Evolutionary conservation across 495 filamentous ascomycete species (phyloP), one percentile per base, ranked within the genome.

Genomic region (Lasiosphaeria hispida): DNA sequence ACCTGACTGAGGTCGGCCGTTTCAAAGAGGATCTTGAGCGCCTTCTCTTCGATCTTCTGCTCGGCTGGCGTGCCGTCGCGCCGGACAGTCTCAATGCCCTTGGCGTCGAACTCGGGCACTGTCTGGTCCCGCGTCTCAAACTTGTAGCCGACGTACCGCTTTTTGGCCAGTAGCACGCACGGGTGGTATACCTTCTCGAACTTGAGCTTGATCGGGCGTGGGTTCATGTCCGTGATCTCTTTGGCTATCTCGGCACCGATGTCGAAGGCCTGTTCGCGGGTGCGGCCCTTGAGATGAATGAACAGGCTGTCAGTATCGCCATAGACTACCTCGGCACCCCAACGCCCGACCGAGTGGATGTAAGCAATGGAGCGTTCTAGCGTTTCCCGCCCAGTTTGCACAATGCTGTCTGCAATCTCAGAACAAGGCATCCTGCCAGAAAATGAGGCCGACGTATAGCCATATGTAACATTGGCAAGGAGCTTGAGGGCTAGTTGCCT

Each of bases 161-260:
- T 98, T 76, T 97, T 98, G 19, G 95, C 91, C 0, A 98, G 82
- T 3, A 98, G 81, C 0, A 97, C 85, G 65, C 92, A 97, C 0
- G 94, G 95, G 51, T 91, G 86, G 70, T 98, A 98, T 10, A 98
- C 94, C 65, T 98, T 98, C 72, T 98, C 95, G 65, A 98, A 97
- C 68, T 97, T 96, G 57, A 98, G 85, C 72, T 96, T 97, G 53
- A 98, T 77, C 0, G 94, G 94, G 9, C 89, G 83, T 9, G 94
- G 94, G 69, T 97, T 98, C 75, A 88, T 87, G 50, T 90, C 77
- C 0, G 95, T 98, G 55, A 98, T 84, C 41, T 85, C 84, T 66
- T 89, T 81, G n/a, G 92, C 87, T 56, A 98, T 97, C 66, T 97
- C 93, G 63, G 90, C 82, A 11, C 94, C 95, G 38, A 97, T 93